A percentile compares a stretch with the other conserved stretches of the same genome.
These are phyloP conservation scores for Fusarium agapanthi DNA, from an alignment of 2,329 filamentous ascomycete species.

Conservation along the genomic window DNA sequence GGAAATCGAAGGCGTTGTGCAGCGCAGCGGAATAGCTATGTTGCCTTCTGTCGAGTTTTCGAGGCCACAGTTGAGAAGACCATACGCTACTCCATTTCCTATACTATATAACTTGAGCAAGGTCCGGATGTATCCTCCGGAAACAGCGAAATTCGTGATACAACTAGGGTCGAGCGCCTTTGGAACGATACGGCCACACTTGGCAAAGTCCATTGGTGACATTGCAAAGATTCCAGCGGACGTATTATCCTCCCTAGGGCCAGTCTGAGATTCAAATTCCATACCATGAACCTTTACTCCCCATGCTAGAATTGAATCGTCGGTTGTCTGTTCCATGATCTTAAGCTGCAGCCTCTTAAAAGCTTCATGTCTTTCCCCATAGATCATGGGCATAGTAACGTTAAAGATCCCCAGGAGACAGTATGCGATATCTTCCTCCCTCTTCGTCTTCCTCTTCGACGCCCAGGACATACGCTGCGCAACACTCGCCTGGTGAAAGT, in stretches of 20 bases:
- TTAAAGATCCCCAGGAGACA: conserved; percentile 1
- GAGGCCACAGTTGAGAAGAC: not conserved
- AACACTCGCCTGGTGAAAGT: not conserved
- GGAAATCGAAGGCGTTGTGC: not conserved
- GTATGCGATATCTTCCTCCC: conserved; percentile 3
- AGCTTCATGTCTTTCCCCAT: not conserved
- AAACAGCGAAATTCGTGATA: not conserved
- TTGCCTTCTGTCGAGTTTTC: not conserved
- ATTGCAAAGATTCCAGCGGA: not conserved
- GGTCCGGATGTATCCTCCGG: not conserved
- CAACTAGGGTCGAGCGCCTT: not conserved
- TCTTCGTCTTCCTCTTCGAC: not conserved
- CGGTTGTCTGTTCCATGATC: not conserved
- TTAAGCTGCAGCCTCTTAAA: conserved; percentile 1
- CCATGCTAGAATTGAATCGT: conserved; percentile 5
- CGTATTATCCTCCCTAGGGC: rapidly evolving
- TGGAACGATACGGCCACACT: not conserved
- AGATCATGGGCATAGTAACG: conserved; percentile 1
- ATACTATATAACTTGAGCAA: not conserved
- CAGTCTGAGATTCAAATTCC: not conserved
- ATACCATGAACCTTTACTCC: not conserved
- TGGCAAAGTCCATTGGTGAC: not conserved
- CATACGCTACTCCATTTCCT: not conserved
- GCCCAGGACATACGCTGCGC: conserved; percentile 13
- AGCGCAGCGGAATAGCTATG: not conserved